These are phyloP conservation scores for Fusarium sp. DNA, from an alignment of 2,329 filamentous ascomycete species.

Conservation along the genomic window DNA sequence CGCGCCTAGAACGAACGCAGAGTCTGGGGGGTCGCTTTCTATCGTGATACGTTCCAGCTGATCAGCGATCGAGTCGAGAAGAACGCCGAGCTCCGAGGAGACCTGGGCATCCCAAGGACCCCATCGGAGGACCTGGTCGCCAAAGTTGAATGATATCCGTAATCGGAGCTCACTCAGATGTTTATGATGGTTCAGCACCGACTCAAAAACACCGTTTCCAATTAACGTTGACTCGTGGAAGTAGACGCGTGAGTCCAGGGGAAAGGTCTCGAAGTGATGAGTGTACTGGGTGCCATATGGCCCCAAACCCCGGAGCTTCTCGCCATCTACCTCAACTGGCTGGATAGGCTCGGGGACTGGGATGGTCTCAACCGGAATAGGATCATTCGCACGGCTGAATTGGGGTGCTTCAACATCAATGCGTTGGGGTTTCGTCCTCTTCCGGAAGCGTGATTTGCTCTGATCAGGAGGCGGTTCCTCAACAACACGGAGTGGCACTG, in stretches of 20 bases:
- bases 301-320: constrained; percentile 62
- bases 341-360: constrained; percentile 15
- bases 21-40: constrained; percentile 3
- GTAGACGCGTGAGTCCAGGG: constrained; percentile 64
- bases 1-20: constrained; percentile 41
- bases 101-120: constrained; percentile 65
- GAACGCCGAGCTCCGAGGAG: constrained; percentile 70
- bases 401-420: constrained; percentile 64
- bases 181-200: constrained; percentile 48
- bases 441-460: constrained; percentile 52
- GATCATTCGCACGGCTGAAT: constrained; percentile 64
- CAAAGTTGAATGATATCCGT: constrained; percentile 57
- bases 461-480: constrained; percentile 7
- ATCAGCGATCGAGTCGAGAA: constrained; percentile 69
- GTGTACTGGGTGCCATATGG: constrained; percentile 71
- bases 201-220: constrained; percentile 62
- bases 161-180: constrained; percentile 46
- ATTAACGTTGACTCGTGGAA: constrained; percentile 70
- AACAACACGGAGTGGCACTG: constrained; percentile 32
- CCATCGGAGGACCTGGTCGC: constrained; percentile 63
- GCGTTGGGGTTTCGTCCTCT: constrained; percentile 54
- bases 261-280: constrained; percentile 71
- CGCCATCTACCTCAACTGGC: constrained; percentile 26
- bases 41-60: constrained; percentile 45
- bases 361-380: constrained; percentile 47